Evolutionary conservation across 1,139 yeast genomes (phyloP), one percentile per base, ranked within the genome.

Genomic region (Blastobotrys serpentis): DNA sequence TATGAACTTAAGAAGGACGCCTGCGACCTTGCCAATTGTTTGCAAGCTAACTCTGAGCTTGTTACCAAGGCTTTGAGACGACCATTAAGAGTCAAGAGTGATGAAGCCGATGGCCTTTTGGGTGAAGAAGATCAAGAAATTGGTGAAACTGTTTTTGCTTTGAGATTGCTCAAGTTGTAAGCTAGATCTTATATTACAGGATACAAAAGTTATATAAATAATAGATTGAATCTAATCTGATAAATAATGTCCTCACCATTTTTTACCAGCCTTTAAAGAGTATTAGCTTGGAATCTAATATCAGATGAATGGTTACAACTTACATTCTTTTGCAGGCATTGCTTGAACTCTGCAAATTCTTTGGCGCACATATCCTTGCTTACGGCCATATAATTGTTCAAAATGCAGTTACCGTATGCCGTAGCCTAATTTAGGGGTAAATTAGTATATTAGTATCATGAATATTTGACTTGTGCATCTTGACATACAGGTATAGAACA

Each of bases 121-220:
- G 89, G 87, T 55, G 95, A 87, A 58, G 98, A 92, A 72, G 96
- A 89, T 63, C 95, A 89, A 65, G 72, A 78, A 56, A 89, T 92
- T 65, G 89, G 87, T 61, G 97, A 89, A 55, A 86, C 96, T 47
- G 72, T 79, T 45, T 84, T 92, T 74, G 76, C 79, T 59, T 79
- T 92, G 71, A 82, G 95, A 71, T 78, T 92, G 68, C 78, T 90
- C 66, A 82, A 75, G 67, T 63, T 84, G 55, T 79, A 73, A 29
- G 16, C n/a, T n/a, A n/a, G n/a, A n/a, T 19, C 16, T 34, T 21
- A 25, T 19, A 39, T 16, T 25, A 37, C 14, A 38, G n/a, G 18
- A 21, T 33, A 33, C 22, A 16, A 16, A 29, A 29, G 7, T 29
- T 29, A 29, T 29, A 29, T 29, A 29, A 29, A 29, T 18, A 25